Evolutionary conservation across 2,329 filamentous ascomycete genomes (phyloP), one percentile per base, ranked within the genome.

Genomic region (Neopestalotiopsis sp.): DNA sequence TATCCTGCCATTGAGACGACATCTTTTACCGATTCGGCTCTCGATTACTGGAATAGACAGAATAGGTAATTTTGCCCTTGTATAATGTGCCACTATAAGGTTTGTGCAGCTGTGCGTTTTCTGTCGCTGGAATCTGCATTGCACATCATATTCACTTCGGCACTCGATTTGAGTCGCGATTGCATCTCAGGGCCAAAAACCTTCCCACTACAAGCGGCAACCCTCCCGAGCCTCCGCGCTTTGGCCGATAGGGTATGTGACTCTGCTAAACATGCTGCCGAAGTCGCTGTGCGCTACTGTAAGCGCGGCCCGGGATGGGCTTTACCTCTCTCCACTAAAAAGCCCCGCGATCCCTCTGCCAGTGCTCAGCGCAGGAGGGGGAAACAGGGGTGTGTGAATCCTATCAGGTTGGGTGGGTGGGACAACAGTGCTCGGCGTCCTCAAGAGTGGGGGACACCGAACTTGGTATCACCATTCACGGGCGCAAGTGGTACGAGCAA

Each of bases 1-100:
- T 57, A 12, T 65, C 62, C 38, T 65, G 30, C 67, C 67, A 68
- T 12, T 20, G 12, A n/a, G 57, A 59, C 24, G 57, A 7, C 57
- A 30, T 59, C 6, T 34, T 17, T 12, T 32, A 3, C 24, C 3
- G 57, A 32, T 59, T 24, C 9, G 5, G 12, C 13, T 59, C 30
- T 32, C 14, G 9, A 7, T 53, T 4, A 9, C n/a, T 24, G 14
- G 4, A n/a, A 14, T n/a, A 59, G 3, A 34, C 10, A 14, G n/a
- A 7, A 59, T 7, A 20, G n/a, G 45, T 9, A 53, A 17, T 24
- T 10, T 9, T 24, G 2, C 45, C 34, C 34, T 38, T 38, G 34
- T 38, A 10, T 38, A 1, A 38, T 38, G 6, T 3, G 34, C 34
- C 34, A 38, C 34, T 28, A 38, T 38, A 38, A 38, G 10, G 34